Evolutionary conservation across 106 monocot species (phyloP), one percentile per base, ranked within the genome.

Genomic region (Vanilla planifolia): DNA sequence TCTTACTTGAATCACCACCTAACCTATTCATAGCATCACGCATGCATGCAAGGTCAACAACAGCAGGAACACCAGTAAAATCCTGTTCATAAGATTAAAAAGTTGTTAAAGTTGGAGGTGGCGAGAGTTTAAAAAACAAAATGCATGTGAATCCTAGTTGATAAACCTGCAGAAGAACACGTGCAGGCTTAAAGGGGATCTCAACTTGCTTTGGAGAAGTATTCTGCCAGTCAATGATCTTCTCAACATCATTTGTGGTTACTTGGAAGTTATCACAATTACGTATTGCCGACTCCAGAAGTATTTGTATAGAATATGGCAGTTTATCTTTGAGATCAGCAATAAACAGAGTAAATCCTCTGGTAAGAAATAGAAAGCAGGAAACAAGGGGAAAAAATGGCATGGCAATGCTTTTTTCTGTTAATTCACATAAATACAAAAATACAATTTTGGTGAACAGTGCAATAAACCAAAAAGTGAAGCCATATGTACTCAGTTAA

Each of bases 231-330:
- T 96, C 90, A 57, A 96, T 81, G 24, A 90, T 96, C 42, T 96
- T 96, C 71, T 96, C 95, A 1, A 96, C 90, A 72, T 90, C 90
- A 62, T 71, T 70, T 40, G 68, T 74, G 11, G 73, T 90, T 42
- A 96, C 95, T 51, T 96, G 90, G 63, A 90, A 96, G 28, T 86
- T 78, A 65, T 96, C 95, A 27, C 95, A 96, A 55, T 96, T 96
- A 2, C 90, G 77, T 17, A 96, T 90, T 25, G 90, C 95, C 1
- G 95, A 96, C 46, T 96, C 95, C 0, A 96, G 69, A 43, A 96
- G 77, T 48, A 96, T 87, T 48, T 74, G 55, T 6, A 96, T 96
- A 14, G 90, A 96, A 55, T 87, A 96, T 30, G 95, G 95, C 8
- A 96, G 72, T 35, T 65, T 83, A 62, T 95, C 94, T 95, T 76